Conservation (phyloP, 2,329 filamentous ascomycete species). For the Coniochaeta prunicola region DNA sequence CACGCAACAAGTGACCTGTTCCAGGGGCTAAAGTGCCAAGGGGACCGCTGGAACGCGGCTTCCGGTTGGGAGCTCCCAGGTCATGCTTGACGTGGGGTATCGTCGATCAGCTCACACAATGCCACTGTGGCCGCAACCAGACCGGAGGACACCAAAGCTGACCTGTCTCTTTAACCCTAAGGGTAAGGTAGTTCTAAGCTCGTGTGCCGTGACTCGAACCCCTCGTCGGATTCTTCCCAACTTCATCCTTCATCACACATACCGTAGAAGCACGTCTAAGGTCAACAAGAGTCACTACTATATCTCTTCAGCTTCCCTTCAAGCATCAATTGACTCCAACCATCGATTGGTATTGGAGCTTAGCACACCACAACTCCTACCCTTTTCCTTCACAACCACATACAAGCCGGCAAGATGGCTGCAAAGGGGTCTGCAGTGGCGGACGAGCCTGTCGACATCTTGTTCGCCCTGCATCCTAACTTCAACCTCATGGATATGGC, state of each 20-base stretch:
- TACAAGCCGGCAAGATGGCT: constrained; percentile 42
- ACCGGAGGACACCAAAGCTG: neutral
- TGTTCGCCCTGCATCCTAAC: constrained; percentile 53
- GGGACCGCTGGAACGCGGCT: neutral
- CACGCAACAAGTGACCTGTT: neutral
- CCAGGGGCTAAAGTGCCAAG: neutral
- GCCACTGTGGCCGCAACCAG: neutral
- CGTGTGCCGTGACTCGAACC: neutral
- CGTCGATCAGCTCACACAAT: neutral
- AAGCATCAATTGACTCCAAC: constrained; percentile 2
- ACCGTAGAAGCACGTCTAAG: neutral
- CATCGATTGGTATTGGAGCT: neutral
- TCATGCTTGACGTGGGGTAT: neutral
- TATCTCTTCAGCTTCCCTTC: neutral
- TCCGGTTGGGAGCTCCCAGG: neutral
- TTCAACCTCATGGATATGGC: constrained; percentile 54
- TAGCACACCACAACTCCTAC: neutral
- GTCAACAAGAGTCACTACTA: neutral
- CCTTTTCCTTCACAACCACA: constrained; percentile 6
- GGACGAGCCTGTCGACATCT: constrained; percentile 52
- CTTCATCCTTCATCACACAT: neutral
- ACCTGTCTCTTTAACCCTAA: neutral
- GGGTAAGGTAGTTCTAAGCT: too few species aligned
- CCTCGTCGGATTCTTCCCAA: neutral
- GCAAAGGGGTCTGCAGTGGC: constrained; percentile 50